Base-by-base conservation (phyloP, 495 filamentous ascomycete species). In the Xylaria venustula region DNA sequence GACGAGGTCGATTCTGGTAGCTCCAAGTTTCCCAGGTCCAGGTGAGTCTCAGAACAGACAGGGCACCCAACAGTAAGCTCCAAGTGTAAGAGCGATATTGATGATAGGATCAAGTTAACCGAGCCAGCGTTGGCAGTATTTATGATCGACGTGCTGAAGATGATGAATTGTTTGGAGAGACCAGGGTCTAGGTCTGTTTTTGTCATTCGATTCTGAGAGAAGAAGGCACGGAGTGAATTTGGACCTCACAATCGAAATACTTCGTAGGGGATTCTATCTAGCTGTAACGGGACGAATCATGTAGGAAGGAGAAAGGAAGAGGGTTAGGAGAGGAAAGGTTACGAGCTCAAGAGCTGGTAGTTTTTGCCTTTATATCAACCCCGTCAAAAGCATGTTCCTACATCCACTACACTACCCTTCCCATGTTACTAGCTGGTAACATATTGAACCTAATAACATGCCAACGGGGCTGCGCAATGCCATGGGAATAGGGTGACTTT, bases 1-100 rank as follows among this genome's bases (percentile, higher is more conserved):
- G 58, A 60, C 58, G 26, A 54, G 49, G 54, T 58, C 54, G 44
- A 58, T 26, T 48, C 30, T 15, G 40, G 58, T 51, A 53, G 49
- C 58, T 60, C 58, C 58, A 60, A 40, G 48, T 51, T 44, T 60
- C 58, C 56, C 14, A 59, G 45, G 46, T 47, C 44, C 44, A 48
- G 7, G 34, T 42, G 40, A 55, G 53, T 55, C 53, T 45, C 37
- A 23, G 40, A 55, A 20, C 23, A 23, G 41, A 23, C 40, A 55
- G 53, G 53, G 53, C 15, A 44, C 25, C 17, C 53, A 55, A 58
- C 15, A 58, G 55, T 58, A 58, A 58, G 55, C 55, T 50, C 26
- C 30, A 15, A 19, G 14, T 20, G 20, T 11, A 32, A 45, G 25
- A 11, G 17, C n/a, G 42, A 34, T 34, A 11, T 48, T 57, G 28